Base-by-base conservation (phyloP, 192 early-diverging fungal genomes). In the Linnemannia schmuckeri region DNA sequence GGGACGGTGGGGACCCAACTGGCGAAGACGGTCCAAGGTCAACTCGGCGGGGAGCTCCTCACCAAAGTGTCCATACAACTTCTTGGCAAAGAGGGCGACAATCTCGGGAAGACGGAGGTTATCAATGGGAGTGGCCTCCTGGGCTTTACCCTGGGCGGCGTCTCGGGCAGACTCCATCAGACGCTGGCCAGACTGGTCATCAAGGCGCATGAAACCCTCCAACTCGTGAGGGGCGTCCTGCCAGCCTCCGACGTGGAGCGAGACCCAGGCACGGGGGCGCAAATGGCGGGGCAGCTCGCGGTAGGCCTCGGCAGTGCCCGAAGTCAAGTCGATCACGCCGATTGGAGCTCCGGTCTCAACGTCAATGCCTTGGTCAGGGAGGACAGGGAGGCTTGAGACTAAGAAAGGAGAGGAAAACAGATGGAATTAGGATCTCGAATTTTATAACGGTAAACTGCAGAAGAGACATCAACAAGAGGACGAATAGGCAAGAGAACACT, bases 91-190 rank as follows among this genome's bases (percentile, higher is more conserved):
- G 44, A 87, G 61, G 3, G 79, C 85, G n/a, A 87, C 85, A 75
- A 87, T 87, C 85, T 87, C 85, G 68, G 85, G 85, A n/a, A 87
- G 57, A 42, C 79, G 71, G 33, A 87, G 76, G 76, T 87, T 87
- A 22, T 87, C 79, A 18, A 87, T 87, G 0, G 76, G 61, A 7
- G 75, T 73, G 0, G 83, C 78, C 57, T 85, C 83, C 66, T 87
- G 79, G n/a, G 85, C 79, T 72, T 81, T 87, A 20, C 79, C 85
- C 30, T 70, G n/a, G 37, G 85, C 54, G 7, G 61, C 85, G 38
- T 77, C 79, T 49, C 85, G 85, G 27, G 85, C 85, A 44, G 77
- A 27, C 66, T 87, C 85, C 85, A 87, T 87, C 85, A 87, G n/a
- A 12, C 46, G 74, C 72, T 87, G 85, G 46, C 85, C 85, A 41